Percentiles rank a stretch among this genome's conserved stretches.
These are phyloP conservation scores for Ogataea hybrid DNA, from an alignment of 1,139 yeast species.

Conservation along the genomic window DNA sequence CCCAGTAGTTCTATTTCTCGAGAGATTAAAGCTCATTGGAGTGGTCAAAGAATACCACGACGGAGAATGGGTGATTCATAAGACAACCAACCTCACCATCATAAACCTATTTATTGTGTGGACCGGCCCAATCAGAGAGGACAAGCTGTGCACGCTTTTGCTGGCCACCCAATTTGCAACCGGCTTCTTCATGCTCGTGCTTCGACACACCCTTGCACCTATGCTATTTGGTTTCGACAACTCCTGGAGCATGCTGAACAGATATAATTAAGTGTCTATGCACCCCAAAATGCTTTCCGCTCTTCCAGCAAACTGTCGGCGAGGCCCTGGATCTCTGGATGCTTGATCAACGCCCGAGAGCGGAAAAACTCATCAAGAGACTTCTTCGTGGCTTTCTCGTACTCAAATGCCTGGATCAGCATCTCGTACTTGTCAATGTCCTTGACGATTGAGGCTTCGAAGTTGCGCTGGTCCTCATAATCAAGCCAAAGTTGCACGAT, in stretches of 20 bases:
- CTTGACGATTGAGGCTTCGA: constrained; percentile 87
- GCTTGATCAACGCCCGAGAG: constrained; percentile 63
- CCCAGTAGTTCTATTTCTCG: constrained; percentile 38
- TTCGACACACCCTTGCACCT: constrained; percentile 84
- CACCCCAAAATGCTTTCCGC: constrained; percentile 47
- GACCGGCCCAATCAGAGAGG: constrained; percentile 90
- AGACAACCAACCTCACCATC: constrained; percentile 80
- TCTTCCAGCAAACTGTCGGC: constrained; percentile 63
- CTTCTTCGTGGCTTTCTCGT: constrained; percentile 65
- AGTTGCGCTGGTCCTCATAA: constrained; percentile 78
- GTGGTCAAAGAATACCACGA: constrained; percentile 38
- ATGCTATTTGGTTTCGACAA: constrained; percentile 90
- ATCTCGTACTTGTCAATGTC: constrained; percentile 94
- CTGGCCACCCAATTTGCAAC: constrained; percentile 59
- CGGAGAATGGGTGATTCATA: constrained; percentile 34
- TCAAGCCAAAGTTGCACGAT: constrained; percentile 80
- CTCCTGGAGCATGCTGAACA: constrained; percentile 34
- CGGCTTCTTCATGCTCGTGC: constrained; percentile 65
- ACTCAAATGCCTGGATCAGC: constrained; percentile 87
- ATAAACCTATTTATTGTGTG: constrained; percentile 80
- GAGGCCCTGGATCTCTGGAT: constrained; percentile 69
- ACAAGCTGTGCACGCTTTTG: constrained; percentile 59
- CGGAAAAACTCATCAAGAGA: constrained; percentile 68
- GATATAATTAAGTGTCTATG: constrained; percentile 19
- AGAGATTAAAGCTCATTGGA: constrained; percentile 48